Evolutionary conservation across 495 filamentous ascomycete genomes (phyloP).

Genomic region (Xylaria castorea): DNA sequence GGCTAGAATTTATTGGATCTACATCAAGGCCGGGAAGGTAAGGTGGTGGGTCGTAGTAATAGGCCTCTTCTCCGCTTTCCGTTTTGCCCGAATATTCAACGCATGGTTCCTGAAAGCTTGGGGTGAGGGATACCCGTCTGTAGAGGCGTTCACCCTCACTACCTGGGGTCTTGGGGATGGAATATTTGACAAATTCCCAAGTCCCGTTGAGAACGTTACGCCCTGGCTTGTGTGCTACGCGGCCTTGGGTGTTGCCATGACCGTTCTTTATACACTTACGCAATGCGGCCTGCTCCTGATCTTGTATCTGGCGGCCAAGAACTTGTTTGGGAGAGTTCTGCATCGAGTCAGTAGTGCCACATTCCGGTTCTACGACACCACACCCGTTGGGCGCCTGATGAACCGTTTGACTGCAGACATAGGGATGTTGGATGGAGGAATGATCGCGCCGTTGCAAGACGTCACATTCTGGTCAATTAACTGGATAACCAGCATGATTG

Average conservation of each 20-base stretch:
- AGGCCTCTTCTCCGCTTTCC: slow-evolving; percentile 62
- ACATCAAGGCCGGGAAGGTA: slow-evolving; percentile 77
- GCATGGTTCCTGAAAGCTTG: slow-evolving; percentile 86
- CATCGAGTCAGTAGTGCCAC: slow-evolving; percentile 74
- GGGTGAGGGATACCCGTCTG: slow-evolving; percentile 73
- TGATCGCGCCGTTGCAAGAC: slow-evolving; percentile 69
- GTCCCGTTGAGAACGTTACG: slow-evolving; percentile 67
- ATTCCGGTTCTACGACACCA: slow-evolving; percentile 87
- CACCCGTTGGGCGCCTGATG: slow-evolving; percentile 83
- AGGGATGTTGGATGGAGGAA: slow-evolving; percentile 79
- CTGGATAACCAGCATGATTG: slow-evolving; percentile 72
- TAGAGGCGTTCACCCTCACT: background rate
- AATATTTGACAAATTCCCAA: slow-evolving; percentile 64
- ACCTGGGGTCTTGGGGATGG: slow-evolving; percentile 27
- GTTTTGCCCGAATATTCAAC: slow-evolving; percentile 64
- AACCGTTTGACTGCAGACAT: slow-evolving; percentile 88
- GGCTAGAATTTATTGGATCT: slow-evolving; percentile 78
- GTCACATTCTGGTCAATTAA: slow-evolving; percentile 69
- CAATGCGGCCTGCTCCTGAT: slow-evolving; percentile 71
- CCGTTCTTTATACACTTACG: slow-evolving; percentile 59
- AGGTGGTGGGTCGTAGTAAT: slow-evolving; percentile 73
- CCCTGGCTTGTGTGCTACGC: slow-evolving; percentile 78
- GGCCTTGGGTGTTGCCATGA: slow-evolving; percentile 62
- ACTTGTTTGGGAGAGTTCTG: slow-evolving; percentile 73
- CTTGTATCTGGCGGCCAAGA: slow-evolving; percentile 74